Evolutionary conservation across 2,329 filamentous ascomycete genomes (phyloP).

Genomic region (Fusarium neocosmosporiellum): DNA sequence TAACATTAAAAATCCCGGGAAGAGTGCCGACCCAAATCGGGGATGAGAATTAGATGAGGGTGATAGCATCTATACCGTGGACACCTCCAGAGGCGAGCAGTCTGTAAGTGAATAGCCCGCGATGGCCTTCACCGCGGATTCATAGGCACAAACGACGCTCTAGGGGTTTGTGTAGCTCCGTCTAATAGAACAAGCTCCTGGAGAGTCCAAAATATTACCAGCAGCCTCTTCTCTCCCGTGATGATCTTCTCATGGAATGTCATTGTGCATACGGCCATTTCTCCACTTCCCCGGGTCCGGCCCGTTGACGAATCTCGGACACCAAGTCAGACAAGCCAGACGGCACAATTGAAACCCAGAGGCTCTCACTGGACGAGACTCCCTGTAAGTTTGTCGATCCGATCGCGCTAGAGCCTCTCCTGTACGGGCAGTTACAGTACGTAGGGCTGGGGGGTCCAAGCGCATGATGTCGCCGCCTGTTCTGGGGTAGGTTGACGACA

Average conservation of each 20-base stretch:
- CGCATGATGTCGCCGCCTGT: no score
- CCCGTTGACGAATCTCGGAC: neutral
- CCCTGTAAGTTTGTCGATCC: neutral
- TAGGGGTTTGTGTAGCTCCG: no score
- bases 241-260: neutral
- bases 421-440: neutral
- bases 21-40: no score
- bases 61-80: no score
- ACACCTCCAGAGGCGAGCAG: no score
- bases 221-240: neutral
- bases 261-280: neutral
- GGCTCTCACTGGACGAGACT: neutral
- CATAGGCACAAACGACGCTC: no score
- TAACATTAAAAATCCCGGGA: no score
- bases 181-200: no score
- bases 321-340: neutral
- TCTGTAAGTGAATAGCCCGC: no score
- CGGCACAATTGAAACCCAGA: neutral
- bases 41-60: no score
- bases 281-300: neutral
- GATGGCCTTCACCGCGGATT: no score
- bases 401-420: neutral
- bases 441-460: neutral
- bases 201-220: neutral
- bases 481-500: neutral